phyloP scores from a whole-genome alignment of 1,284 basidiomycete species.

The Lentinula novae-zelandiae region DNA sequence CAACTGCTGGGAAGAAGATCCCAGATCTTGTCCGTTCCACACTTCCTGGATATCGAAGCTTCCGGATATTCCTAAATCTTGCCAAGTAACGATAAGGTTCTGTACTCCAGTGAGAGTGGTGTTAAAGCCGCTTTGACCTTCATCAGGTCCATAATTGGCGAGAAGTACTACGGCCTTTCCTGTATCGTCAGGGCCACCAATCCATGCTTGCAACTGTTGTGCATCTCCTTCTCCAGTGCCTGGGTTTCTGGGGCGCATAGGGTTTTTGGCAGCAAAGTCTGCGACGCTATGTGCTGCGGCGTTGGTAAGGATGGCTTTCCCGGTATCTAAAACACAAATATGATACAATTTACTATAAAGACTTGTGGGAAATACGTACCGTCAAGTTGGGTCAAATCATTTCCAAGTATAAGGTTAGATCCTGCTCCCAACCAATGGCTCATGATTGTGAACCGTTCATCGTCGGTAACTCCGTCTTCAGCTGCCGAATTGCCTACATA shows the following conservation, averaged over 20 bases:
- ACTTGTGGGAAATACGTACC: background rate
- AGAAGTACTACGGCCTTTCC: slow-evolving; percentile 8
- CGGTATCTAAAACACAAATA: background rate
- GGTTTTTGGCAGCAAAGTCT: slow-evolving; percentile 10
- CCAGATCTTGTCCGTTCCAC: slow-evolving; percentile 6
- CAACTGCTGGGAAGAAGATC: background rate
- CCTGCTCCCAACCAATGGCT: slow-evolving; percentile 15
- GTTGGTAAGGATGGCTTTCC: slow-evolving; percentile 8
- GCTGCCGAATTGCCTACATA: slow-evolving; percentile 9
- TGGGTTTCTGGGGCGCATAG: slow-evolving; percentile 13
- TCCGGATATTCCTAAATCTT: slow-evolving; percentile 9
- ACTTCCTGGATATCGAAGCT: slow-evolving; percentile 1
- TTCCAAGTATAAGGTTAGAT: slow-evolving; percentile 14
- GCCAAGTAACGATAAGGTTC: slow-evolving; percentile 5
- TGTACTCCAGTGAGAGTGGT: slow-evolving; percentile 6
- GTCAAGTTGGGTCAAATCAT: slow-evolving; percentile 13
- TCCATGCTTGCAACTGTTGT: slow-evolving; percentile 14
- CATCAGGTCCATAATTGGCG: slow-evolving; percentile 14
- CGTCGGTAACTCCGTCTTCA: slow-evolving; percentile 7
- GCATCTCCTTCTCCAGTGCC: slow-evolving; percentile 8
- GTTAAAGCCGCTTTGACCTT: slow-evolving; percentile 10
- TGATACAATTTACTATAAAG: background rate
- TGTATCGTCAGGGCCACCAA: slow-evolving; percentile 8
- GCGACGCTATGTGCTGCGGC: slow-evolving; percentile 6
- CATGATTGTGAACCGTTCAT: slow-evolving; percentile 9